Conservation (phyloP, 225 moss, liverwort and hornwort genomes). For the Sphagnum tenellum region DNA sequence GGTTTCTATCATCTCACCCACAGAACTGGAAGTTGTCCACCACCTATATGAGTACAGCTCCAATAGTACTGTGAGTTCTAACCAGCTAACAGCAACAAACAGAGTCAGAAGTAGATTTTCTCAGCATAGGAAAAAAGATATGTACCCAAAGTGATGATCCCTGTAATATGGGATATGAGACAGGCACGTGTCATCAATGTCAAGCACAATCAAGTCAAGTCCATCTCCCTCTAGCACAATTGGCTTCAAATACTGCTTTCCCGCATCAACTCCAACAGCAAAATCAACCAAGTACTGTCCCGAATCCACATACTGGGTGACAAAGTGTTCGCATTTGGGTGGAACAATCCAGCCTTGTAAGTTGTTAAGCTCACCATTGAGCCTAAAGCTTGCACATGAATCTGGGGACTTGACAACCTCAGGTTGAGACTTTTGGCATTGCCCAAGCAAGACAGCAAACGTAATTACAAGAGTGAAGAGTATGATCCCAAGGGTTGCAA, state of each 20-base stretch:
- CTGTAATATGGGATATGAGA: slow-evolving; percentile 74
- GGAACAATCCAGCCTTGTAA: slow-evolving; percentile 57
- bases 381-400: slow-evolving; percentile 51
- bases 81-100: no score
- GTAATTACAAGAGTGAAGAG: slow-evolving; percentile 60
- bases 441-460: slow-evolving; percentile 47
- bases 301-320: slow-evolving; percentile 35
- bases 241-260: slow-evolving; percentile 45
- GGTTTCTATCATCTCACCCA: background rate
- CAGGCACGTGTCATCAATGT: slow-evolving; percentile 80
- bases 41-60: background rate
- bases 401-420: slow-evolving; percentile 5
- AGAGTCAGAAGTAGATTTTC: background rate
- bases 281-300: slow-evolving; percentile 63
- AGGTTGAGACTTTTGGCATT: slow-evolving; percentile 27
- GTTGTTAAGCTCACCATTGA: slow-evolving; percentile 77
- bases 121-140: background rate
- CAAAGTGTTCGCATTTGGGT: slow-evolving; percentile 26
- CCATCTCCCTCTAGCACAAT: slow-evolving; percentile 35
- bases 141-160: slow-evolving; percentile 60
- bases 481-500: slow-evolving; percentile 48
- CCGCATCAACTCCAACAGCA: slow-evolving; percentile 52
- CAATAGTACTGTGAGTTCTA: background rate
- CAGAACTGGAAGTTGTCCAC: background rate
- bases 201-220: slow-evolving; percentile 67